Base-by-base conservation (phyloP, 1,139 yeast genomes). In the Geotrichum restrictum region DNA sequence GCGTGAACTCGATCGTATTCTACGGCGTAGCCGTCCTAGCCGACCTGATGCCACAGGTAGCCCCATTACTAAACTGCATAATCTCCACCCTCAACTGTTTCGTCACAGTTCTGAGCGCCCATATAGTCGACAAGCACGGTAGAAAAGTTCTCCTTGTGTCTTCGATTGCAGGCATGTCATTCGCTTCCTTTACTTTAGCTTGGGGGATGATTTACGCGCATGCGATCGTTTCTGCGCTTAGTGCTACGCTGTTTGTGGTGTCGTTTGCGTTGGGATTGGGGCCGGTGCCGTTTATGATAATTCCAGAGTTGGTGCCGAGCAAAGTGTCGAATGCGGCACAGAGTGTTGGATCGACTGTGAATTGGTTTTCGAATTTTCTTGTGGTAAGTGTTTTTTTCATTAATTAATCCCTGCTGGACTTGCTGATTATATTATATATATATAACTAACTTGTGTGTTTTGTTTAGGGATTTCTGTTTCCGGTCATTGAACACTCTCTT, bases 201-300 rank as follows among this genome's bases (percentile, higher is more conserved):
- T 48, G 79, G 19, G 94, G 95, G 2, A 83, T 88, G 45, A 68
- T 80, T 7, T 61, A 69, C 34, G 69, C 74, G 8, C 72, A 72
- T 57, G 74, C 88, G 0, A 31, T 74, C 0, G 59, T 86, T 16
- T 78, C 94, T 0, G 82, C 88, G 1, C 52, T 78, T 0, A 82
- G 93, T 1, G 83, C 91, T 0, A 79, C 87, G 54, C 68, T 79
- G 1, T 89, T 88, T 67, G 89, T 91, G 46, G 81, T 85, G 0
- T 80, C 88, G 38, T 93, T 91, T 72, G 98, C 97, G 0, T 72
- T 85, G 44, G 98, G 98, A 0, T 69, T 89, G 57, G 98, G 98
- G 0, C 98, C 98, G 10, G 88, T 93, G 49, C 98, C 98, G 32
- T 91, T 93, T 70, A 72, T 91, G 59, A 71, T 91, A 54, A 85